Percentiles rank a stretch among this genome's conserved stretches.
Conservation (phyloP, 441 rosid species). For the Arabidopsis hybrid region DNA sequence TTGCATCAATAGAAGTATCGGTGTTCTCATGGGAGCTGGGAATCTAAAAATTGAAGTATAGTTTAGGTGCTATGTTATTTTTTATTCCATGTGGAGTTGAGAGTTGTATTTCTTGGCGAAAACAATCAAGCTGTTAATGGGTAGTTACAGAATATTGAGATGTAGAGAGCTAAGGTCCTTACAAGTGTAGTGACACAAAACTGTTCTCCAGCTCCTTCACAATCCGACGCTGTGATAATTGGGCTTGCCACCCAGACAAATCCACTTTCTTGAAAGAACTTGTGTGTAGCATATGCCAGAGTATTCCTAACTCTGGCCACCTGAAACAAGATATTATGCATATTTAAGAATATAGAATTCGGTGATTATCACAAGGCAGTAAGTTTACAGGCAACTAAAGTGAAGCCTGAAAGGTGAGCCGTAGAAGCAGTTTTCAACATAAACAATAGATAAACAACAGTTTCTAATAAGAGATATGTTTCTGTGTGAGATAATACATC, state of each 20-base stretch:
- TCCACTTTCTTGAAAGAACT: conserved; percentile 92
- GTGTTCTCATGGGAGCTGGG: conserved; percentile 74
- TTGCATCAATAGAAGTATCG: conserved; percentile 58
- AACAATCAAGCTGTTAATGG: conserved; percentile 4
- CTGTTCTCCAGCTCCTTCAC: conserved; percentile 99
- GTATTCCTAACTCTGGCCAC: conserved; percentile 96
- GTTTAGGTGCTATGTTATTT: not conserved
- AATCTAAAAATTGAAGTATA: conserved; percentile 56
- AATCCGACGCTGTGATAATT: conserved; percentile 92
- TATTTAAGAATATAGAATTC: not conserved
- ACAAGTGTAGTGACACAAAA: conserved; percentile 98
- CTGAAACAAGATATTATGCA: conserved; percentile 49
- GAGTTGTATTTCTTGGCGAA: not conserved
- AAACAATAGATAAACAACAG: not conserved
- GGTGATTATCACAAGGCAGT: not conserved
- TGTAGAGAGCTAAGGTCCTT: conserved; percentile 42
- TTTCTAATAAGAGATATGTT: not conserved
- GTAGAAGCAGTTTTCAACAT: not conserved
- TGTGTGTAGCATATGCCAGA: conserved; percentile 93
- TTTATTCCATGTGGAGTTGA: conserved; percentile 13
- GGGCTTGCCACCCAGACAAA: conserved; percentile 98
- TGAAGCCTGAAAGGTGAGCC: not conserved
- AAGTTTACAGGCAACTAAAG: not conserved
- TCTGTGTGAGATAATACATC: not conserved
- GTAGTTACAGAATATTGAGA: conserved; percentile 10